Percentiles rank a stretch among this genome's conserved stretches.
Evolutionary conservation across 371 early-diverging fungal genomes (phyloP).

Genomic region (Parasitella parasitica): DNA sequence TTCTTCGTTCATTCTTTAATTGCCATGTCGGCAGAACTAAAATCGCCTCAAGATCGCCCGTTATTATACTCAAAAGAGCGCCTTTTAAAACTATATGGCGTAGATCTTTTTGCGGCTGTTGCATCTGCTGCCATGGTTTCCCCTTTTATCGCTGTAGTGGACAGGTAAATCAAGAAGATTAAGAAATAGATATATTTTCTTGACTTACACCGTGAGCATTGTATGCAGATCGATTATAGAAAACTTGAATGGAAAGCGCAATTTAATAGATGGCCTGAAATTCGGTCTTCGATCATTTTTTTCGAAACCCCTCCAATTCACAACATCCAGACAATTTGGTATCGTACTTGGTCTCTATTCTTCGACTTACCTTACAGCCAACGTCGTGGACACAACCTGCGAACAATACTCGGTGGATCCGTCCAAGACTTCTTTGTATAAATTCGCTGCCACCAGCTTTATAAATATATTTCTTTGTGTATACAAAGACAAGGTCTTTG

Average conservation of each 20-base stretch:
- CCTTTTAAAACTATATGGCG: constrained; percentile 31
- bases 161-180: constrained; percentile 37
- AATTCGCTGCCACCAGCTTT: constrained; percentile 58
- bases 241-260: constrained; percentile 57
- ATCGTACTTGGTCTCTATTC: constrained; percentile 58
- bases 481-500: constrained; percentile 61
- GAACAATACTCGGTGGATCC: constrained; percentile 32
- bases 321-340: constrained; percentile 46
- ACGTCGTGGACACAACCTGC: constrained; percentile 54
- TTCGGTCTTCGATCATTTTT: constrained; percentile 42
- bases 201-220: background rate
- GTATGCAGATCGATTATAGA: constrained; percentile 55
- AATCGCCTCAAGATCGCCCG: background rate
- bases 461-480: constrained; percentile 61
- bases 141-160: constrained; percentile 67
- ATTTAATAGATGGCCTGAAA: constrained; percentile 43
- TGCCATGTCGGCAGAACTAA: constrained; percentile 5
- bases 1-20: background rate
- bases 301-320: constrained; percentile 45
- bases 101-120: constrained; percentile 47
- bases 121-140: constrained; percentile 49
- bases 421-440: constrained; percentile 38
- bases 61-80: constrained; percentile 15
- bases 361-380: constrained; percentile 61
- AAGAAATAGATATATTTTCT: background rate